Evolutionary conservation across 2,329 filamentous ascomycete genomes (phyloP).

Genomic region (Purpureocillium lavendulum): DNA sequence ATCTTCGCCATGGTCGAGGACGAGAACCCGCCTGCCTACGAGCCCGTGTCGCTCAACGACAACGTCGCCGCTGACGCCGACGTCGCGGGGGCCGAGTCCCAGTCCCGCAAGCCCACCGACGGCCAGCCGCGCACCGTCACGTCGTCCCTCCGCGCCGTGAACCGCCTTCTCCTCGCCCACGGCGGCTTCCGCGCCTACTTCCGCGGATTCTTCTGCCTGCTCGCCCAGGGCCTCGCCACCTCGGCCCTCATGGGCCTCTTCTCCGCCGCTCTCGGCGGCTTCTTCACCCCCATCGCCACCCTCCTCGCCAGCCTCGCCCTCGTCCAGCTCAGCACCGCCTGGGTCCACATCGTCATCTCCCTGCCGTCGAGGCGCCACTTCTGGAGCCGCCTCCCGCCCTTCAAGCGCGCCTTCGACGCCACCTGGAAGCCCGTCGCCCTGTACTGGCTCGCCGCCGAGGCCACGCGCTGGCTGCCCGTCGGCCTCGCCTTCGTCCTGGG

Average conservation of each 20-base stretch:
- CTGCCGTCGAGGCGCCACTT: constrained; percentile 54
- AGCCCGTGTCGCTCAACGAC: constrained; percentile 37
- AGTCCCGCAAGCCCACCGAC: constrained; percentile 24
- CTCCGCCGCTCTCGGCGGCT: constrained; percentile 30
- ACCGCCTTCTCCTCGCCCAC: constrained; percentile 48
- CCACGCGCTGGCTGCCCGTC: constrained; percentile 38
- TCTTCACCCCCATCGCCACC: constrained; percentile 31
- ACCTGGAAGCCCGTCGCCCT: constrained; percentile 60
- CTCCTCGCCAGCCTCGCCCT: constrained; percentile 52
- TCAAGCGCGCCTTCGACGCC: constrained; percentile 55
- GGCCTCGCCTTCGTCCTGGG: constrained; percentile 33
- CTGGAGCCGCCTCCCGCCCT: constrained; percentile 61
- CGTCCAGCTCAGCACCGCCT: constrained; percentile 63
- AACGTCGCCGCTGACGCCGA: constrained; percentile 24
- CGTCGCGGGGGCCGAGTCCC: constrained; percentile 12
- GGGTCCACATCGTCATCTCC: constrained; percentile 82
- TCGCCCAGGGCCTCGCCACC: constrained; percentile 28
- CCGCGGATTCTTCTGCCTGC: constrained; percentile 53
- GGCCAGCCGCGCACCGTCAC: constrained; percentile 33
- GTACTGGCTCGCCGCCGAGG: constrained; percentile 49
- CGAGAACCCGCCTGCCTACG: constrained; percentile 46
- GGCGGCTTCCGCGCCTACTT: constrained; percentile 59
- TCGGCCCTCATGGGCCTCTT: constrained; percentile 35
- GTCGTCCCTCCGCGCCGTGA: constrained; percentile 40
- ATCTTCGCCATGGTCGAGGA: constrained; percentile 51